Conservation (phyloP, 2,329 filamentous ascomycete species). For the Diplocarpon rosae region DNA sequence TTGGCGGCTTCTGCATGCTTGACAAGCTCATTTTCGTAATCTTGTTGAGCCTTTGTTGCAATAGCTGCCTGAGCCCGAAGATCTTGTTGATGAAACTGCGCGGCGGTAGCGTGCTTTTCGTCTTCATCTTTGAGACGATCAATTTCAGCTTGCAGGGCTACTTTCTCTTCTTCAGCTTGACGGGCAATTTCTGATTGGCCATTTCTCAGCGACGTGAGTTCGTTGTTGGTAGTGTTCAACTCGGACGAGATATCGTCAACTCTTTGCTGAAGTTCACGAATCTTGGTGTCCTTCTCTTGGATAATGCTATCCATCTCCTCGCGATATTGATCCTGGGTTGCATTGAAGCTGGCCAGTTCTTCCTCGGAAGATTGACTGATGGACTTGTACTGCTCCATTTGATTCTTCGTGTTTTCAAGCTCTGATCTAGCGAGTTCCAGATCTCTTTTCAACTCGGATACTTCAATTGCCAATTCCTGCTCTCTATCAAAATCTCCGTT, state of each 20-base stretch:
- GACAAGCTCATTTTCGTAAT: slow-evolving; percentile 87
- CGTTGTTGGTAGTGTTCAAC: slow-evolving; percentile 68
- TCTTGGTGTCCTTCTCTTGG: slow-evolving; percentile 65
- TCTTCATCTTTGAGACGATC: slow-evolving; percentile 73
- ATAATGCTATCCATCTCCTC: slow-evolving; percentile 71
- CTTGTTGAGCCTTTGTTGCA: slow-evolving; percentile 82
- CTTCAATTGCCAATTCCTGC: slow-evolving; percentile 73
- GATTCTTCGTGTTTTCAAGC: slow-evolving; percentile 67
- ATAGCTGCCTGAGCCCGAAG: slow-evolving; percentile 90
- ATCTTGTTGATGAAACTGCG: slow-evolving; percentile 80
- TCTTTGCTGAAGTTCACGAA: slow-evolving; percentile 72
- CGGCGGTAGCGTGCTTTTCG: slow-evolving; percentile 66
- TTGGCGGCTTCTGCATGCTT: slow-evolving; percentile 95
- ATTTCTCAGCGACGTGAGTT: slow-evolving; percentile 70
- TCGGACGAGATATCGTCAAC: slow-evolving; percentile 77
- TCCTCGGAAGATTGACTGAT: slow-evolving; percentile 85
- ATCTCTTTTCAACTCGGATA: slow-evolving; percentile 78
- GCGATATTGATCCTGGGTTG: slow-evolving; percentile 77
- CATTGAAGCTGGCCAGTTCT: slow-evolving; percentile 65
- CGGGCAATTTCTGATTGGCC: slow-evolving; percentile 64
- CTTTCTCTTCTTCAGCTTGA: slow-evolving; percentile 72
- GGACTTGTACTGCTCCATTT: slow-evolving; percentile 78
- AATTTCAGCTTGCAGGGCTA: slow-evolving; percentile 67
- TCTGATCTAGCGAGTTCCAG: slow-evolving; percentile 72
- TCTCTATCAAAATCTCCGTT: slow-evolving; percentile 52